Percentiles rank a stretch among this genome's conserved stretches.
These are phyloP conservation scores for Areca catechu DNA, from an alignment of 176 grass and related monocot species.

Conservation along the genomic window DNA sequence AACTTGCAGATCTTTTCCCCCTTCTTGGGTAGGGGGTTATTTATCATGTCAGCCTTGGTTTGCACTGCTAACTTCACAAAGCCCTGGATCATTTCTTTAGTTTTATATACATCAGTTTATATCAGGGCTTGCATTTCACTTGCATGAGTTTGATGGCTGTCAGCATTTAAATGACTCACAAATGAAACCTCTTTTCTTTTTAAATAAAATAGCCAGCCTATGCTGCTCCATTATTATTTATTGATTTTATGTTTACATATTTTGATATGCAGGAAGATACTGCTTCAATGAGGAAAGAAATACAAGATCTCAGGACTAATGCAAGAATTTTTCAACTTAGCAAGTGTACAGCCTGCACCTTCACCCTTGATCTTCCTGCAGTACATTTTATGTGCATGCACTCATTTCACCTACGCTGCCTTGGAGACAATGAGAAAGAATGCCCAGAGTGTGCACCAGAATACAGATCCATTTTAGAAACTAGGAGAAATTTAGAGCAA, in stretches of 20 bases:
- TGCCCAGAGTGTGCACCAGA: conserved; percentile 91
- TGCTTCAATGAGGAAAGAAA: conserved; percentile 80
- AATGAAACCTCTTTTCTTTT: no score
- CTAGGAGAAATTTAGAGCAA: conserved; percentile 70
- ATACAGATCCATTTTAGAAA: conserved; percentile 70
- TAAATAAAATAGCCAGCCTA: no score
- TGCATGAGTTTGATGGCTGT: no score
- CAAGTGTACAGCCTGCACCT: conserved; percentile 86
- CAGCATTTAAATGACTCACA: no score
- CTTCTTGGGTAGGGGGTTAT: no score
- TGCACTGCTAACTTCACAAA: no score
- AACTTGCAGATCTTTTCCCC: no score
- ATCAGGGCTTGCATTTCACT: no score
- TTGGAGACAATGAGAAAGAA: conserved; percentile 26
- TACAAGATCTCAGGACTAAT: conserved; percentile 78
- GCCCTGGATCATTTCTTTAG: no score
- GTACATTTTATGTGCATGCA: conserved; percentile 35
- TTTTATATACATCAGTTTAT: no score
- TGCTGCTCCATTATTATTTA: no score
- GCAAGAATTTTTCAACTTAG: conserved; percentile 91
- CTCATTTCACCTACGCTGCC: conserved; percentile 25
- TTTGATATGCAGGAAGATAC: conserved; percentile 59
- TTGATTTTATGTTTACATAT: background rate
- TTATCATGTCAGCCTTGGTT: no score
- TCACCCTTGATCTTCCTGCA: conserved; percentile 86